Evolutionary conservation across 2,329 filamentous ascomycete species (phyloP).

Genomic region (Colletotrichum liriopes): DNA sequence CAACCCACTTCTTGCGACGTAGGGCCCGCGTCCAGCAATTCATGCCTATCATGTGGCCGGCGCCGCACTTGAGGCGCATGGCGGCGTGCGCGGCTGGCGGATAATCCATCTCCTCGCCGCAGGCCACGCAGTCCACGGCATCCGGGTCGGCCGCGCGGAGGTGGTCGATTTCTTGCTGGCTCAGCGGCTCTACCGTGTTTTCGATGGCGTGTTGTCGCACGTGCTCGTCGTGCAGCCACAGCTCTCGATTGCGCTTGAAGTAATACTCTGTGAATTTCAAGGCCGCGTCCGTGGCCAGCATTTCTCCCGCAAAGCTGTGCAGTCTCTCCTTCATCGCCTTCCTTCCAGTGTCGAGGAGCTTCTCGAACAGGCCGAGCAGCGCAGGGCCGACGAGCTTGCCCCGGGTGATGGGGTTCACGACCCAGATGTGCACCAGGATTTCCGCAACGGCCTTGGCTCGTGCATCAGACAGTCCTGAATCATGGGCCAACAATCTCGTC

Average conservation of each 20-base stretch:
- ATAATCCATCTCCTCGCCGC: conserved; percentile 2
- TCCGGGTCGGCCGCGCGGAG: background rate
- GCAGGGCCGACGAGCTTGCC: background rate
- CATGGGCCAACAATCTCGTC: background rate
- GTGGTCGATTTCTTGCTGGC: background rate
- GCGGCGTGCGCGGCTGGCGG: conserved; percentile 14
- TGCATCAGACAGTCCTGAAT: background rate
- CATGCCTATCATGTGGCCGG: conserved; percentile 14
- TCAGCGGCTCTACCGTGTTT: background rate
- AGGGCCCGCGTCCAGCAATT: conserved; percentile 24
- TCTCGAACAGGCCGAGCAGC: background rate
- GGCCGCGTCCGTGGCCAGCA: background rate
- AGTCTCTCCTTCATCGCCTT: too few species aligned
- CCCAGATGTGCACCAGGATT: background rate
- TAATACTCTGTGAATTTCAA: background rate
- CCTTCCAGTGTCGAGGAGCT: background rate
- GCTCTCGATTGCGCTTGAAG: background rate
- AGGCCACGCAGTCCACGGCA: conserved; percentile 3
- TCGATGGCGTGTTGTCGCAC: background rate
- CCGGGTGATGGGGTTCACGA: background rate
- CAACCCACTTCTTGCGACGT: background rate
- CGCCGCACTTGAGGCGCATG: conserved; percentile 16
- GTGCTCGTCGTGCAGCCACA: conserved; percentile 3
- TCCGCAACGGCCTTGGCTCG: background rate
- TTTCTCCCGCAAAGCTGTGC: background rate